Evolutionary conservation across 805 yeast genomes (phyloP).

Genomic region (Metschnikowia shivogae): DNA sequence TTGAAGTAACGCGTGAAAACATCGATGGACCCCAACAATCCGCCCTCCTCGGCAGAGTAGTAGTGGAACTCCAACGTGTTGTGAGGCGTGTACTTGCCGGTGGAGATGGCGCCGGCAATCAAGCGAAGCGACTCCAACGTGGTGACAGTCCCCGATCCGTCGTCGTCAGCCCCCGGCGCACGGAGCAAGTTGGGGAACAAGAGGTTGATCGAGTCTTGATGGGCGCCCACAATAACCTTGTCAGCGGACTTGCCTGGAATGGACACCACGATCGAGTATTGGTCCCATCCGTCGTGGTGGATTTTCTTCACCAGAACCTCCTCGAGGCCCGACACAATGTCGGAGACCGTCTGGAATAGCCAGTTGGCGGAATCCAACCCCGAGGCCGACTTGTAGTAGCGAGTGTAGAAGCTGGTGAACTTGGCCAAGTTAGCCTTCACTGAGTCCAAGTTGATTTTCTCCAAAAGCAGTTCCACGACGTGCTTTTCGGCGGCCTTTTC

Average conservation of each 20-base stretch:
- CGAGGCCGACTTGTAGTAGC: slow-evolving; percentile 70
- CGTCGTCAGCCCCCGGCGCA: slow-evolving; percentile 96
- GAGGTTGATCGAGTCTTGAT: slow-evolving; percentile 79
- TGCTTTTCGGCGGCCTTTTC: slow-evolving; percentile 29
- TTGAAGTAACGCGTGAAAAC: slow-evolving; percentile 56
- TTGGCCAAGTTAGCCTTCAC: slow-evolving; percentile 54
- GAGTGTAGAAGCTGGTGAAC: slow-evolving; percentile 66
- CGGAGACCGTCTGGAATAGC: slow-evolving; percentile 51
- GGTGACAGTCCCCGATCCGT: slow-evolving; percentile 84
- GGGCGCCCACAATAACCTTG: slow-evolving; percentile 79
- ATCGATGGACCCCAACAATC: slow-evolving; percentile 80
- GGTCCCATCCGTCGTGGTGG: slow-evolving; percentile 69
- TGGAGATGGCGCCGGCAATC: slow-evolving; percentile 36
- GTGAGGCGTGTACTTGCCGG: slow-evolving; percentile 45
- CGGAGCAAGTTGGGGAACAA: slow-evolving; percentile 61
- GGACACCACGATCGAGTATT: slow-evolving; percentile 67
- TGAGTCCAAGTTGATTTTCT: slow-evolving; percentile 41
- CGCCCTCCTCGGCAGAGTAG: slow-evolving; percentile 94
- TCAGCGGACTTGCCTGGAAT: slow-evolving; percentile 49
- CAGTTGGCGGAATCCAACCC: slow-evolving; percentile 72
- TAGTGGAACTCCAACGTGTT: slow-evolving; percentile 90
- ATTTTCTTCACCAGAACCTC: slow-evolving; percentile 36
- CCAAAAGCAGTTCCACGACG: slow-evolving; percentile 38
- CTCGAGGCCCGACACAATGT: slow-evolving; percentile 26
- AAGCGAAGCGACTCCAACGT: slow-evolving; percentile 71